Base-by-base conservation (phyloP, 345 rosid species). In the Litchi chinensis region DNA sequence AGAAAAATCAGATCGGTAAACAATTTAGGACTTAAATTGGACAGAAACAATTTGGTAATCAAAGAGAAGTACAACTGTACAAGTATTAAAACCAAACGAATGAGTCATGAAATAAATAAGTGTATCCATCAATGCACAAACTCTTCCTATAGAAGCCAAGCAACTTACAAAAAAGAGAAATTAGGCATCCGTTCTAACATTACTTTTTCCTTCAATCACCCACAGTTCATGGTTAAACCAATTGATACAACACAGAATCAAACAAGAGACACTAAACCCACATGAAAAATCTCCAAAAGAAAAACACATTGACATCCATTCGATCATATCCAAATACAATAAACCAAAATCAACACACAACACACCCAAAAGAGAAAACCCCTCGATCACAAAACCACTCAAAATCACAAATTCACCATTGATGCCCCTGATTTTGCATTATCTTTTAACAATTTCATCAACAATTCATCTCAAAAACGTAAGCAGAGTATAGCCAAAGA, bases 221-320 rank as follows among this genome's bases (percentile, higher is more conserved):
- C 63, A 54, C 8, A 46, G 8, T 71, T 18, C 19, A 3, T 71
- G 18, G 24, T 54, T 43, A 41, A 5, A 32, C 22, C 44, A 24
- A 6, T 71, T 22, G 26, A 54, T 71, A 32, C 57, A 54, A 32
- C 19, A 72, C 6, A 18, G 19, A 32, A 56, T 37, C 8, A 56
- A 39, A 72, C 65, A 72, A 60, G 68, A 39, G 41, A 56, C 10
- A 32, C 19, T 10, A 60, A 60, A 22, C 76, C 39, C 68, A n/a
- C 9, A 21, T 22, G 43, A 62, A 73, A 5, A 41, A 67, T 67
- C 50, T 67, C 57, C 8, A 46, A 43, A n/a, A 22, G 15, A 60
- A 21, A 57, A 43, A 10, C 7, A 43, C 52, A 43, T 10, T 6
- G 5, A 46, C 4, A 46, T 22, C 10, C 73, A 21, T 69, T 28